Conservation (phyloP, 495 filamentous ascomycete species). For the Glonium stellatum region DNA sequence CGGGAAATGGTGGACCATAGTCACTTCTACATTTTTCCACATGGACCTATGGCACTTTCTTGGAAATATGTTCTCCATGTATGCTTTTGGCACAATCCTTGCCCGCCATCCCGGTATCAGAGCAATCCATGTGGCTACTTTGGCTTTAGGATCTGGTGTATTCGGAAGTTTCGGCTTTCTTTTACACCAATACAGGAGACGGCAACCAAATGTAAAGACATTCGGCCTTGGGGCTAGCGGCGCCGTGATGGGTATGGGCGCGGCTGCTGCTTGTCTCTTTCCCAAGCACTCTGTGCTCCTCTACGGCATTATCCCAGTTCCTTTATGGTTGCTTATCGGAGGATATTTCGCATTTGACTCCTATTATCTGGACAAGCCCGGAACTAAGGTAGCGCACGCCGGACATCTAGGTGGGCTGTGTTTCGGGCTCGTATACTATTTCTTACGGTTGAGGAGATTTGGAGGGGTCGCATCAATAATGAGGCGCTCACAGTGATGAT, state of each 20-base stretch:
- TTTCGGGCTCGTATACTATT: constrained; percentile 32
- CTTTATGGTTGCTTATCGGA: constrained; percentile 26
- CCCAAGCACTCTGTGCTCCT: constrained; percentile 18
- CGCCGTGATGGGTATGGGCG: constrained; percentile 32
- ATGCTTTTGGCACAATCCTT: constrained; percentile 28
- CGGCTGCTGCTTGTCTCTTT: constrained; percentile 21
- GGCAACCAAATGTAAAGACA: neutral
- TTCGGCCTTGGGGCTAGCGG: constrained; percentile 31
- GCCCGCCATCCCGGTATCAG: constrained; percentile 19
- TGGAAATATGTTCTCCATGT: constrained; percentile 31
- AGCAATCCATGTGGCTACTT: constrained; percentile 6
- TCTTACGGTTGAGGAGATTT: constrained; percentile 12
- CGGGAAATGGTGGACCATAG: constrained; percentile 25
- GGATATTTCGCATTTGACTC: constrained; percentile 31
- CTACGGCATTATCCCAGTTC: constrained; percentile 30
- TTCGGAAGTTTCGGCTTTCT: constrained; percentile 19
- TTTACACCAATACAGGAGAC: neutral
- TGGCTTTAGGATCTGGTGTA: constrained; percentile 29
- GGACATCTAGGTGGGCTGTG: constrained; percentile 35
- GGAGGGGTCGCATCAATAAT: neutral
- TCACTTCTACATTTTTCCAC: constrained; percentile 34
- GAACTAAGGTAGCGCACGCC: constrained; percentile 25
- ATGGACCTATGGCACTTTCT: constrained; percentile 13
- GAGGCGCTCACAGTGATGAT: too few relatives aligned
- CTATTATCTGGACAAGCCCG: constrained; percentile 21